phyloP scores from a whole-genome alignment of 352 stramenopile species.

The Globisporangium perplexum region DNA sequence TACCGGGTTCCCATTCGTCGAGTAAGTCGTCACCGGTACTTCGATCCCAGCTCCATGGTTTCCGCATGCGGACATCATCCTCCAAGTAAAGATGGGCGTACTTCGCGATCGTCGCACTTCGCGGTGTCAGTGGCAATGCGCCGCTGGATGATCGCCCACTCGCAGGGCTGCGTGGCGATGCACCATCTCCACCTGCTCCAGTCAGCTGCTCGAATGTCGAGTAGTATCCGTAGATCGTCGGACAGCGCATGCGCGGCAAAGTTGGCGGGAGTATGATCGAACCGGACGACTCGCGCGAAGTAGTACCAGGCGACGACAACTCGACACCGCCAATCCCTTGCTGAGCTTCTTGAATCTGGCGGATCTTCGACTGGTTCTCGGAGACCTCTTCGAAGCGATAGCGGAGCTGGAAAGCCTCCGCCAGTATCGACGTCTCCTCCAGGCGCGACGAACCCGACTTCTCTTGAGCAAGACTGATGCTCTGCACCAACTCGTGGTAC shows the following conservation, averaged over 20 bases:
- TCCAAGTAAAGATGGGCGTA: constrained; percentile 70
- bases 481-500: constrained; percentile 58
- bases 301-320: neutral
- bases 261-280: constrained; percentile 11
- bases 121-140: constrained; percentile 35
- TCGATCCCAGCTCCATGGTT: constrained; percentile 54
- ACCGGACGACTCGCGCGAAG: constrained; percentile 2
- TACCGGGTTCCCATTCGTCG: neutral
- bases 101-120: constrained; percentile 67
- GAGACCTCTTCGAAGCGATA: constrained; percentile 67
- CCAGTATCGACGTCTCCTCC: constrained; percentile 30
- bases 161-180: neutral
- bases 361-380: constrained; percentile 43
- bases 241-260: constrained; percentile 38
- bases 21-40: constrained; percentile 35
- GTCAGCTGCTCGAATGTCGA: constrained; percentile 60
- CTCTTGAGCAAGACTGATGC: constrained; percentile 48
- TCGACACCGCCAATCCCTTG: neutral
- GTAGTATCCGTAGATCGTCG: constrained; percentile 72
- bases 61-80: constrained; percentile 47
- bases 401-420: constrained; percentile 43
- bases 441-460: constrained; percentile 28
- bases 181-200: constrained; percentile 4
- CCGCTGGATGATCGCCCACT: constrained; percentile 1
- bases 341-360: constrained; percentile 9